Percentiles rank a stretch among this genome's conserved stretches.
These are phyloP conservation scores for Arctium lappa DNA, from an alignment of 129 eudicot genomes.

Conservation along the genomic window DNA sequence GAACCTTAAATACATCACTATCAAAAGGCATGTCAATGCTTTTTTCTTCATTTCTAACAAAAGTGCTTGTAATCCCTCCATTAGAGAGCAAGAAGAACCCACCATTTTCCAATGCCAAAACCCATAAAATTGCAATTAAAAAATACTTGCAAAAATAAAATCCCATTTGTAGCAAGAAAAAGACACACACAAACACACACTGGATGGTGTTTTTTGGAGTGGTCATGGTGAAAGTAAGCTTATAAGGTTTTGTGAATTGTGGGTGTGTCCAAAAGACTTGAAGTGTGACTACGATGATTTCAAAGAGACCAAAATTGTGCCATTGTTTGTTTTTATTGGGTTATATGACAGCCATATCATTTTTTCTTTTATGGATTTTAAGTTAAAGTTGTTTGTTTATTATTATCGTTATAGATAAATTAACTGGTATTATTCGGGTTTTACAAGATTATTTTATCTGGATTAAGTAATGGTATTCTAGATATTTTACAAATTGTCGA, in stretches of 20 bases:
- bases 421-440: no score
- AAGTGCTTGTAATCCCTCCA: slow-evolving; percentile 64
- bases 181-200: neutral
- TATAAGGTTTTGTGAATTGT: neutral
- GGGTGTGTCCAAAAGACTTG: slow-evolving; percentile 1
- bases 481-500: no score
- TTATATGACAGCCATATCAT: neutral
- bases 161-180: slow-evolving; percentile 12
- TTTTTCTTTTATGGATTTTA: neutral
- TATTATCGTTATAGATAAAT: neutral
- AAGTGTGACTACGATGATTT: slow-evolving; percentile 8
- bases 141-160: neutral
- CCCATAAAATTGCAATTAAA: slow-evolving; percentile 12
- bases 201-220: neutral
- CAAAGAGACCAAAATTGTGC: neutral
- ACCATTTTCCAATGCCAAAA: slow-evolving; percentile 9
- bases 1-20: slow-evolving; percentile 63
- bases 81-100: slow-evolving; percentile 28
- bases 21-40: slow-evolving; percentile 67
- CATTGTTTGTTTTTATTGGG: neutral
- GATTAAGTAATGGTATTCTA: no score
- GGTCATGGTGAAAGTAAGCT: neutral
- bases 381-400: neutral
- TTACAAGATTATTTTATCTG: no score
- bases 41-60: slow-evolving; percentile 47